phyloP scores from a whole-genome alignment of 306 rosid species.

The Quercus mongolica region DNA sequence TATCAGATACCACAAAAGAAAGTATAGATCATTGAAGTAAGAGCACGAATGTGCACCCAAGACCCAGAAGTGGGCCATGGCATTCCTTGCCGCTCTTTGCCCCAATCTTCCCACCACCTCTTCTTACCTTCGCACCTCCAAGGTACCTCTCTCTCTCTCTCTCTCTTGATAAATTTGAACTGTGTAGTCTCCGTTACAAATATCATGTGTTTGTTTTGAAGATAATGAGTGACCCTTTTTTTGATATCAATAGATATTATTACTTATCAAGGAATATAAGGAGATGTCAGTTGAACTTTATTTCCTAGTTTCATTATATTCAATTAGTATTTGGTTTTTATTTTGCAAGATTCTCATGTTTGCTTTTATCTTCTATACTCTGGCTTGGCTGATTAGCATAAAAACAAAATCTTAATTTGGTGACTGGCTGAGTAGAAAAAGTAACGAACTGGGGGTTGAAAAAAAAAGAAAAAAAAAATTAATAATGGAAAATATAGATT shows the following conservation, averaged over 20 bases:
- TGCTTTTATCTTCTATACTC: background rate
- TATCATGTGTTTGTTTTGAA: too few species aligned
- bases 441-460: background rate
- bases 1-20: too few species aligned
- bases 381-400: background rate
- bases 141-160: slow-evolving; percentile 24
- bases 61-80: slow-evolving; percentile 39
- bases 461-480: background rate
- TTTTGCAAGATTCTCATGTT: background rate
- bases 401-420: background rate
- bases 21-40: too few species aligned
- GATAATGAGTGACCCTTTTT: too few species aligned
- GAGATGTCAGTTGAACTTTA: too few species aligned
- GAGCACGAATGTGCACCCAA: slow-evolving; percentile 25
- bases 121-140: slow-evolving; percentile 29
- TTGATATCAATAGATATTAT: too few species aligned
- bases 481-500: background rate
- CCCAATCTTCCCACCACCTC: slow-evolving; percentile 33
- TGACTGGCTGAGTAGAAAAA: background rate
- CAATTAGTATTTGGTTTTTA: background rate
- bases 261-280: too few species aligned
- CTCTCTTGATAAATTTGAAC: too few species aligned
- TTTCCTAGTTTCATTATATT: background rate
- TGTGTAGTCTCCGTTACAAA: too few species aligned
- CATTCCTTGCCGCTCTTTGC: slow-evolving; percentile 51